Base-by-base conservation (phyloP, 768 basidiomycete species). In the Leccinum broughii region DNA sequence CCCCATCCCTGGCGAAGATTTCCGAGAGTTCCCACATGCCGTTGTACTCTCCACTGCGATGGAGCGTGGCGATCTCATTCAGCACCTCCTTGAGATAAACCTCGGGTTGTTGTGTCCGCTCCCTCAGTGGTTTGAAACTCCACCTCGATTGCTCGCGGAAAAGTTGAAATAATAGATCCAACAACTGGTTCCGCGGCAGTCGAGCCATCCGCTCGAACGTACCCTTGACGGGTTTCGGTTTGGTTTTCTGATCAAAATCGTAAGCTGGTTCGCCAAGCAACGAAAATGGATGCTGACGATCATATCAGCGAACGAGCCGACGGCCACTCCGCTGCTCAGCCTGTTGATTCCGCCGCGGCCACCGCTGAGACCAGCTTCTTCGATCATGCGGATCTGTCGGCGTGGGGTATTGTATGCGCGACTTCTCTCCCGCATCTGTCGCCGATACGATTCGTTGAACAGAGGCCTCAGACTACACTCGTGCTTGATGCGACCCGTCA, bases 121-220 rank as follows among this genome's bases (percentile, higher is more conserved):
- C 89, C 48, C 91, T 84, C 56, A 94, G 77, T 2, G 83, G 77
- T 64, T 87, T 88, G 71, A 94, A 86, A 59, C 84, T 79, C 94
- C 94, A 98, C 54, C 85, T 86, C n/a, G 87, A 83, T 49, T 82
- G 82, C 61, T 93, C 86, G 60, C 84, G 82, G 79, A 95, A 98
- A 6, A 87, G 78, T 2, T 76, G 66, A 75, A 95, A 95, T 46
- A 97, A 80, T 57, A 88, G 77, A 72, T 97, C 93, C 72, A 93
- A 80, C 8, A 97, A 83, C 69, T 95, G 90, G 76, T 93, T 90
- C 57, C 89, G 82, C 6, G 93, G 92, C 76, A 97, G 87, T 71
- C 95, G 91, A n/a, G 90, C 88, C 85, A 92, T 90, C 65, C 91
- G 89, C 74, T 95, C 92, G 76, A 90, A 90, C 14, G 83, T 77